Base-by-base conservation (phyloP, 225 moss, liverwort and hornwort genomes). In the Bryoerythrophyllum caledonicum region DNA sequence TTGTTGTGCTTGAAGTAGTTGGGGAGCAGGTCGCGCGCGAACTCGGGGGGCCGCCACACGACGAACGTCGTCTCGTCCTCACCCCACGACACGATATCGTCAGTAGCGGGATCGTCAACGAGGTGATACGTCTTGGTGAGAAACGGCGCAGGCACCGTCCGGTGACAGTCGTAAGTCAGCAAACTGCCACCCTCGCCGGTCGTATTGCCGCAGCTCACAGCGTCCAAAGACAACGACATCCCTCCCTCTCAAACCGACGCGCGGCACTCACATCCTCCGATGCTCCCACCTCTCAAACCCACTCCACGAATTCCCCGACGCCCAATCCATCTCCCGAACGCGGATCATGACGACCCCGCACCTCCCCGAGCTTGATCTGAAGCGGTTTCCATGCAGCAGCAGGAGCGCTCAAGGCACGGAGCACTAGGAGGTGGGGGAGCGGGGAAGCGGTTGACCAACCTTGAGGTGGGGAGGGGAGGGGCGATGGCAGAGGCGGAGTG, bases 1-100 rank as follows among this genome's bases (percentile, higher is more conserved):
- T 93, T 93, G 82, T 91, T 91, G 82, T 93, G 93, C 85, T 93
- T 93, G 86, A 93, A 93, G 87, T 93, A 93, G 74, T 93, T 93
- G 32, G 93, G 93, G 19, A 93, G 93, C 66, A 93, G 79, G 82
- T 93, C 93, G 16, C 91, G 80, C 5, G 93, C 93, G 37, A 93
- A 93, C 89, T 93, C 93, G 48, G 93, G 93, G n/a, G 93, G 91
- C 8, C 89, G 80, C 93, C 93, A 93, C 16, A 93, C 93, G 20
- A 93, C 84, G 38, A 93, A 93, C 5, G 89, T 93, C 49, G 85
- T 89, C 27, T 91, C 85, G 80, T 91, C 93, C 77, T 91, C 91
- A 10, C 93, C 91, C 93, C 93, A 93, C 10, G 93, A 93, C 20
- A 93, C 93, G 44, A 93, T 91, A 74, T 91, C 91, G 59, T 93